Base-by-base conservation (phyloP, 805 yeast genomes). In the Myxozyma mucilagina region DNA sequence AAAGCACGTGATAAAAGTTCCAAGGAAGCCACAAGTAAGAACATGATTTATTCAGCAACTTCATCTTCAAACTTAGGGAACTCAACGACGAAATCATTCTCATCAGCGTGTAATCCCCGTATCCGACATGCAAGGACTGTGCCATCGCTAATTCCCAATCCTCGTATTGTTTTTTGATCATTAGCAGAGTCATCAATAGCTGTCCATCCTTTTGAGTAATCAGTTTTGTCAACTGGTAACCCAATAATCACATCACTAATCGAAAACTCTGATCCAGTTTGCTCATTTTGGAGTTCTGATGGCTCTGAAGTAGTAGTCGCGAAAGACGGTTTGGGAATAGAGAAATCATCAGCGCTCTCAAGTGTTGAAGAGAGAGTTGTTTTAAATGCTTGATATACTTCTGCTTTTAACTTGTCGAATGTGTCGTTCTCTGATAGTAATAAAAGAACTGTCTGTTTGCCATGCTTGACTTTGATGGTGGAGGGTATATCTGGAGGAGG, bases 281-380 rank as follows among this genome's bases (percentile, higher is more conserved):
- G 35, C 3, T 18, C 16, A 35, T 42, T 49, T 4, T 1, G 32
- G n/a, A n/a, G 32, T 29, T 29, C 11, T 32, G n/a, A 32, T 18
- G 18, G 34, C 29, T n/a, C 41, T 38, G 10, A 9, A n/a, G n/a
- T 41, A 41, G 13, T 41, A 41, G 66, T 58, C 10, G 47, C 66
- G 53, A 62, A 62, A 20, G 66, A 62, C 24, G 66, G 63, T 36
- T 47, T 50, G 11, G 66, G 66, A 31, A 62, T 57, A 7, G 34
- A 20, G 31, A 59, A 39, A 48, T 55, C 59, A 36, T 53, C 39
- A n/a, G 8, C 20, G 13, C 36, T 35, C 24, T 13, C 34, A 9
- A 38, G n/a, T 18, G 45, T n/a, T 29, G 58, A 11, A 9, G 16
- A 18, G 35, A 45, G 48, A 18, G 65, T 61, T 11, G 59, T 51